Conservation (phyloP, 441 rosid genomes). For the Biscutella laevigata region DNA sequence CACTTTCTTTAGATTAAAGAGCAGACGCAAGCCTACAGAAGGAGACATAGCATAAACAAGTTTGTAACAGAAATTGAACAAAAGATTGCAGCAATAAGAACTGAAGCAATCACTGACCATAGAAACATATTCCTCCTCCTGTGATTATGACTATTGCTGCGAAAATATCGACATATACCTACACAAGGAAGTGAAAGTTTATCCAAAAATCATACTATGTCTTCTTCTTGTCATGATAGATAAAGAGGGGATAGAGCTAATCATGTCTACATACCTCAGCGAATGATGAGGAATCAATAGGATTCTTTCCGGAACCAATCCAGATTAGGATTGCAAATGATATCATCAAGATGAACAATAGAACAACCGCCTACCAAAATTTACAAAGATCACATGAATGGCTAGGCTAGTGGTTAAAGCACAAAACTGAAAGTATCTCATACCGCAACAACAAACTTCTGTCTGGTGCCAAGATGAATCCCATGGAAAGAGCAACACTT, state of each 20-base stretch:
- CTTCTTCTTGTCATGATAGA: not conserved
- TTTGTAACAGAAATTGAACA: not conserved
- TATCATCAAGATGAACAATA: constrained; percentile 43
- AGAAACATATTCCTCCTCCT: constrained; percentile 52
- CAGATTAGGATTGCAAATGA: constrained; percentile 43
- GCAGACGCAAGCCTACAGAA: constrained; percentile 36
- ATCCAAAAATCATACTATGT: not conserved
- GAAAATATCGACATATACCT: constrained; percentile 40
- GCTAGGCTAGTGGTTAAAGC: not conserved
- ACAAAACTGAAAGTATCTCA: constrained; percentile 1
- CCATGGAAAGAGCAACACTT: constrained; percentile 43
- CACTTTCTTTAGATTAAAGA: constrained; percentile 38
- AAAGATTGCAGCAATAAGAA: not conserved
- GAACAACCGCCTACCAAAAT: constrained; percentile 33
- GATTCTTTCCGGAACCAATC: constrained; percentile 45
- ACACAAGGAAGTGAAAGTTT: constrained; percentile 1
- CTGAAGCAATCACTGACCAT: constrained; percentile 27
- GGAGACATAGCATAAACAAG: not conserved
- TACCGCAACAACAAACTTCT: constrained; percentile 51
- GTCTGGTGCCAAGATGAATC: constrained; percentile 43
- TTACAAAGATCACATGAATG: not conserved
- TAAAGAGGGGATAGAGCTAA: not conserved
- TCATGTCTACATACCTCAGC: constrained; percentile 35
- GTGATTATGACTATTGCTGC: constrained; percentile 34
- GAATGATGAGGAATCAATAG: constrained; percentile 35